phyloP scores from a whole-genome alignment of 805 yeast genomes.

The Schwanniomyces vanrijiae region DNA sequence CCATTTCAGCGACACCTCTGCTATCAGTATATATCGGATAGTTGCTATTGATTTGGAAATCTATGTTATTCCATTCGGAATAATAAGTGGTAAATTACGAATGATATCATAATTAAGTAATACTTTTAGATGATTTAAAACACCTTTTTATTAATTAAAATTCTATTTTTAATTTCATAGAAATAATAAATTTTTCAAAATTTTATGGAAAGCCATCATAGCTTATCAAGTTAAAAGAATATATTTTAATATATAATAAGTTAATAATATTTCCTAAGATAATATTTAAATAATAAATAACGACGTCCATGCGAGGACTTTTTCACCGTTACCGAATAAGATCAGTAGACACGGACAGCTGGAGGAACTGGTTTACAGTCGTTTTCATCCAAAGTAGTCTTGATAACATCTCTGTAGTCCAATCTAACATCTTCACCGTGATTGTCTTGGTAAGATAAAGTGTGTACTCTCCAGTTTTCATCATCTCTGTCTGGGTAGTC shows the following conservation, averaged over 20 bases:
- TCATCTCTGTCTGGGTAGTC: conserved; percentile 97
- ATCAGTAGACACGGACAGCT: conserved; percentile 87
- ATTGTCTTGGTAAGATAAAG: conserved; percentile 83
- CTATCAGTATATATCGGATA: neutral
- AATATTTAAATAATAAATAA: neutral
- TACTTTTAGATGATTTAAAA: no score
- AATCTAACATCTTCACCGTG: conserved; percentile 71
- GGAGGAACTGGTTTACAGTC: conserved; percentile 98
- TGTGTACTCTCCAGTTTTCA: conserved; percentile 96
- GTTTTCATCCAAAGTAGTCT: conserved; percentile 79
- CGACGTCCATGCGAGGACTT: neutral
- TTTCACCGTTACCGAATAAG: neutral
- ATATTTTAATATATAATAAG: neutral
- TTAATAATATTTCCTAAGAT: neutral
- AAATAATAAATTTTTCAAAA: no score
- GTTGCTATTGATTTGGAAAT: neutral
- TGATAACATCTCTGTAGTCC: conserved; percentile 83
- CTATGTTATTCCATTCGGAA: neutral
- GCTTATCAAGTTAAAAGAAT: neutral
- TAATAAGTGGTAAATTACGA: neutral
- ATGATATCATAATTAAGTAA: no score
- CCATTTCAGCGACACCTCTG: neutral
- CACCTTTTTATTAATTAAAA: no score
- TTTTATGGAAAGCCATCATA: no score
- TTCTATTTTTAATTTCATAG: no score